These are phyloP conservation scores for Areca catechu DNA, from an alignment of 176 grass and related monocot species.

Conservation along the genomic window DNA sequence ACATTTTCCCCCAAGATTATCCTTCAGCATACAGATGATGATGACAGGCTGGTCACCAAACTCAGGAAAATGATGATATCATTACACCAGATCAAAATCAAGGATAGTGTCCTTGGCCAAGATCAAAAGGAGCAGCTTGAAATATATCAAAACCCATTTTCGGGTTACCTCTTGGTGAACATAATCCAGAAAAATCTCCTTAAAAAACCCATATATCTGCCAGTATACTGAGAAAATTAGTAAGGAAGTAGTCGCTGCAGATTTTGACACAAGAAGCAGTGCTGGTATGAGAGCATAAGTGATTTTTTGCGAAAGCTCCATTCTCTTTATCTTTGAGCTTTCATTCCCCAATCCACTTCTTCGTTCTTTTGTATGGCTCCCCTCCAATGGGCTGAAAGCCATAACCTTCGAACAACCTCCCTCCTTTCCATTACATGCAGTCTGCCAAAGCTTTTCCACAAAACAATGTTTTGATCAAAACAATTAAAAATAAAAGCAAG, in stretches of 20 bases:
- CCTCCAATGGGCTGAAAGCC: conserved; percentile 63
- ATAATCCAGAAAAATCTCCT: conserved; percentile 89
- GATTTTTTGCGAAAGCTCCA: conserved; percentile 30
- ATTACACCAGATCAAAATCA: conserved; percentile 56
- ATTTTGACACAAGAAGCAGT: conserved; percentile 52
- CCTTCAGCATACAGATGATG: too few relatives aligned
- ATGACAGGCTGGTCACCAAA: too few relatives aligned
- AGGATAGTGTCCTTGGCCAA: conserved; percentile 73
- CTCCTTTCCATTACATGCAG: conserved; percentile 12
- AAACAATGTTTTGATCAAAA: too few relatives aligned
- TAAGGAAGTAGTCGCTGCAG: conserved; percentile 41
- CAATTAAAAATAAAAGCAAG: too few relatives aligned
- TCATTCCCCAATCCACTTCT: conserved; percentile 36
- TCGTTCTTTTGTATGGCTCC: conserved; percentile 26
- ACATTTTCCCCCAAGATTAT: too few relatives aligned
- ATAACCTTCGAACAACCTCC: conserved; percentile 28
- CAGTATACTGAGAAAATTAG: conserved; percentile 54
- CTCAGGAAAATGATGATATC: too few relatives aligned
- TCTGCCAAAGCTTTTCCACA: conserved; percentile 19
- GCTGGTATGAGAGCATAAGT: conserved; percentile 53
- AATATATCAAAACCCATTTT: conserved; percentile 82
- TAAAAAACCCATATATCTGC: conserved; percentile 83
- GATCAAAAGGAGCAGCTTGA: conserved; percentile 61
- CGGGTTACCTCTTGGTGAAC: conserved; percentile 70
- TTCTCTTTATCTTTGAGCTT: conserved; percentile 56